phyloP scores from a whole-genome alignment of 768 basidiomycete species.

The Pisolithus sp. region DNA sequence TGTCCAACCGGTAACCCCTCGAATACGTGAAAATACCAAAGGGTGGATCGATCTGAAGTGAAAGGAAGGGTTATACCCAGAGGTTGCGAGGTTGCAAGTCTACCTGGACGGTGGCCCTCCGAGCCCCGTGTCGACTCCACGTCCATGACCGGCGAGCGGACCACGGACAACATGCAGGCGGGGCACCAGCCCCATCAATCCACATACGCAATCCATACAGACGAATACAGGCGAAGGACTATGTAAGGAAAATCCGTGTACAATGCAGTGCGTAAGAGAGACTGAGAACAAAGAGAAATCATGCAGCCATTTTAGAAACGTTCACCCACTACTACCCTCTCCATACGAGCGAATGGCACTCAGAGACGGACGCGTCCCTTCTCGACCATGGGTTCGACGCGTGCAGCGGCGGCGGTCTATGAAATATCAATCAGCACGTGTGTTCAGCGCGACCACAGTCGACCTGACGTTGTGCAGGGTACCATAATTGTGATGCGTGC shows the following conservation, averaged over 20 bases:
- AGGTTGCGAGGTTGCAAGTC: too few species aligned
- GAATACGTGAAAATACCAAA: too few species aligned
- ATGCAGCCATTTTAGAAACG: neutral
- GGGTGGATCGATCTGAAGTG: too few species aligned
- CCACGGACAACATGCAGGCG: neutral
- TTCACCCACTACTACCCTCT: neutral
- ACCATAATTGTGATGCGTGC: neutral
- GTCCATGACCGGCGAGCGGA: neutral
- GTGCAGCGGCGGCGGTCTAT: neutral
- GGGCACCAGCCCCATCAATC: neutral
- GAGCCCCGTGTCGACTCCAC: neutral
- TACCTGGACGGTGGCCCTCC: too few species aligned
- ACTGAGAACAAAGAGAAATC: neutral
- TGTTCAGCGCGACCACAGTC: neutral
- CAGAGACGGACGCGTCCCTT: neutral
- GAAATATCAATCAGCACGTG: neutral
- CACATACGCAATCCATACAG: neutral
- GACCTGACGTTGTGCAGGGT: slow-evolving; percentile 1
- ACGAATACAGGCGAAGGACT: neutral
- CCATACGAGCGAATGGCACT: neutral
- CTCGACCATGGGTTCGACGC: neutral
- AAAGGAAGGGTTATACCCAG: too few species aligned
- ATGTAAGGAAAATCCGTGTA: neutral
- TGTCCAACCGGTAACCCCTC: too few species aligned
- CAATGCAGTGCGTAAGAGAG: neutral